A percentile compares a stretch with the other conserved stretches of the same genome.
phyloP scores from a whole-genome alignment of 768 basidiomycete species.

The Russula griseocarnosa region DNA sequence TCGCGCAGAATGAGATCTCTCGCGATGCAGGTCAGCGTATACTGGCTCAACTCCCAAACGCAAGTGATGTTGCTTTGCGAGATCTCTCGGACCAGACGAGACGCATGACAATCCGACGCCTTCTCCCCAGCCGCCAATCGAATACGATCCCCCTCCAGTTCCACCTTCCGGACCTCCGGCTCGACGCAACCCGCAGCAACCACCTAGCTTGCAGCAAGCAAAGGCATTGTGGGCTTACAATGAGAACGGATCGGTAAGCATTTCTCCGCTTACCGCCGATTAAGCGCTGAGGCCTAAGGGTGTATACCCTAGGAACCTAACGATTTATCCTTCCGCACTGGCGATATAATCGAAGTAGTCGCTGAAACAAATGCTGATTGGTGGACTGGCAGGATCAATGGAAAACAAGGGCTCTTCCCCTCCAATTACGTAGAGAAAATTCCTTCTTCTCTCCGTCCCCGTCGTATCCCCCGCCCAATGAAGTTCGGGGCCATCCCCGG shows the following conservation, averaged over 20 bases:
- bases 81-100: conserved; percentile 27
- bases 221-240: conserved; percentile 67
- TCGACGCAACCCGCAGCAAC: conserved; percentile 29
- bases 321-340: conserved; percentile 73
- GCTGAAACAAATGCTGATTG: conserved; percentile 82
- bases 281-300: conserved; percentile 13
- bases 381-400: conserved; percentile 72
- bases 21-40: conserved; percentile 41
- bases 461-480: conserved; percentile 26
- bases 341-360: conserved; percentile 74
- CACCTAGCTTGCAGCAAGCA: conserved; percentile 37
- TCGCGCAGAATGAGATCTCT: conserved; percentile 42
- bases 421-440: conserved; percentile 68
- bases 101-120: conserved; percentile 25
- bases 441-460: conserved; percentile 26
- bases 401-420: conserved; percentile 73
- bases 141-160: conserved; percentile 4
- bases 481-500: conserved; percentile 9
- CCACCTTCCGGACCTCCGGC: conserved; percentile 22
- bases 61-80: conserved; percentile 27
- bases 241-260: conserved; percentile 48
- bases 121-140: conserved; percentile 3
- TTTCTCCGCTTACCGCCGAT: background rate
- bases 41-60: conserved; percentile 37
- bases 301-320: conserved; percentile 54